phyloP scores from a whole-genome alignment of 306 rosid species.

The Luffa acutangula region DNA sequence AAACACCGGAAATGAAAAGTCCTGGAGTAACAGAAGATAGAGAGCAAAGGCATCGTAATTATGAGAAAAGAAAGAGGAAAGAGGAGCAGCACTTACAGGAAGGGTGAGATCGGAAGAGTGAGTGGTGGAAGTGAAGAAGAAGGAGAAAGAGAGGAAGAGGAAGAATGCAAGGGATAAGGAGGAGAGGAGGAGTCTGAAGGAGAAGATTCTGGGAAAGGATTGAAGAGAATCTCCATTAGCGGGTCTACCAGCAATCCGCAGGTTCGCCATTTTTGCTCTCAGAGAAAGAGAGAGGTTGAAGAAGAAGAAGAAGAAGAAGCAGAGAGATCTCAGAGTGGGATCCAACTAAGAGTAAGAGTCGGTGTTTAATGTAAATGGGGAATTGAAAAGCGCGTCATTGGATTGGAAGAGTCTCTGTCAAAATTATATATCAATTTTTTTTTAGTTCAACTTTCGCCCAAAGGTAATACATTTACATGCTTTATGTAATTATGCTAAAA shows the following conservation, averaged over 20 bases:
- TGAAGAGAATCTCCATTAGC: conserved; percentile 3
- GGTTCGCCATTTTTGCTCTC: not conserved
- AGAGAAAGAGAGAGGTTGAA: not conserved
- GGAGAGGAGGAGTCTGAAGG: conserved; percentile 33
- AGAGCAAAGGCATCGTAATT: not conserved
- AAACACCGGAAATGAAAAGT: conserved; percentile 1
- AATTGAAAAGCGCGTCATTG: not conserved
- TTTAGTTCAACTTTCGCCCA: too few relatives aligned
- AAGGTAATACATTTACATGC: too few relatives aligned
- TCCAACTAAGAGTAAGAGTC: not conserved
- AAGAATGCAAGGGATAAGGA: conserved; percentile 23
- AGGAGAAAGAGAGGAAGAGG: conserved; percentile 40
- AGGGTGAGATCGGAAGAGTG: conserved; percentile 26
- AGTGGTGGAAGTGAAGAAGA: conserved; percentile 34
- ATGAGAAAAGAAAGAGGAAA: not conserved
- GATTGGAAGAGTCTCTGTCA: not conserved
- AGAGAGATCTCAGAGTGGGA: not conserved
- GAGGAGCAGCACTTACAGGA: conserved; percentile 24
- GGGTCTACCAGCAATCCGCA: not conserved
- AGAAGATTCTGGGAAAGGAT: not conserved
- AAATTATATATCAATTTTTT: not conserved
- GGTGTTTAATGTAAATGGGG: not conserved
- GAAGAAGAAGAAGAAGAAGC: not conserved
- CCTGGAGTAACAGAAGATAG: not conserved
- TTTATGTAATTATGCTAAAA: too few relatives aligned